Conservation (phyloP, 495 filamentous ascomycete genomes). For the Daldinia concentrica region DNA sequence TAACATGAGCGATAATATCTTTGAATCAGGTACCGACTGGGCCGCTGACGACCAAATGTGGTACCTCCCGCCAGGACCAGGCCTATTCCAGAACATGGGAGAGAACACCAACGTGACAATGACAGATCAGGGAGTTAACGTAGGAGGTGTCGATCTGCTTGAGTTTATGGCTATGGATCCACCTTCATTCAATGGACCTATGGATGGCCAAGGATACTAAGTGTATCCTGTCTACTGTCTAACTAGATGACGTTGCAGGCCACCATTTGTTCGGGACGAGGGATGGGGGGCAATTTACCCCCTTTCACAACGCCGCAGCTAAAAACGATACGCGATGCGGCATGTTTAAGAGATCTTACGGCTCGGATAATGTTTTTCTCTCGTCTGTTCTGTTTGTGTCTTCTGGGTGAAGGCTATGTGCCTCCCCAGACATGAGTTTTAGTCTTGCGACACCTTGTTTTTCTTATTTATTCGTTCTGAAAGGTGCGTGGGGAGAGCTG, state of each 20-base stretch:
- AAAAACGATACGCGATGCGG: not conserved
- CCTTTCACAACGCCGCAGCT: not conserved
- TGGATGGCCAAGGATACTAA: conserved; percentile 50
- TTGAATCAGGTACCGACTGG: conserved; percentile 55
- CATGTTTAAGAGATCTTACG: not conserved
- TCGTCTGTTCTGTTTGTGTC: not conserved
- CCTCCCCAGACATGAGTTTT: conserved; percentile 12
- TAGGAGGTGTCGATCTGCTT: conserved; percentile 64
- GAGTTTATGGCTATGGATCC: conserved; percentile 67
- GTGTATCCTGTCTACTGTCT: conserved; percentile 21
- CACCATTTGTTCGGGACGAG: not conserved
- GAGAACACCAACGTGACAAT: conserved; percentile 62
- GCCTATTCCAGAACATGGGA: conserved; percentile 62
- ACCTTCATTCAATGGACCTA: conserved; percentile 46
- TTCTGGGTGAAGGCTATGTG: not conserved
- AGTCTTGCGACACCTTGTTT: conserved; percentile 24
- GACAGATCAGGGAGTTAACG: conserved; percentile 67
- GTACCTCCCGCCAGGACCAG: conserved; percentile 65
- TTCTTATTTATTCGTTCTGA: conserved; percentile 13
- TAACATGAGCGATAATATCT: conserved; percentile 42
- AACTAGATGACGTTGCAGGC: conserved; percentile 1
- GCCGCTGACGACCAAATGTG: conserved; percentile 61
- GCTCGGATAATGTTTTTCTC: not conserved
- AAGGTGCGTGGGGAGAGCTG: conserved; percentile 19
- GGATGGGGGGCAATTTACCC: not conserved